Evolutionary conservation across 371 early-diverging fungal genomes (phyloP).

Genomic region (Lichtheimia ornata): DNA sequence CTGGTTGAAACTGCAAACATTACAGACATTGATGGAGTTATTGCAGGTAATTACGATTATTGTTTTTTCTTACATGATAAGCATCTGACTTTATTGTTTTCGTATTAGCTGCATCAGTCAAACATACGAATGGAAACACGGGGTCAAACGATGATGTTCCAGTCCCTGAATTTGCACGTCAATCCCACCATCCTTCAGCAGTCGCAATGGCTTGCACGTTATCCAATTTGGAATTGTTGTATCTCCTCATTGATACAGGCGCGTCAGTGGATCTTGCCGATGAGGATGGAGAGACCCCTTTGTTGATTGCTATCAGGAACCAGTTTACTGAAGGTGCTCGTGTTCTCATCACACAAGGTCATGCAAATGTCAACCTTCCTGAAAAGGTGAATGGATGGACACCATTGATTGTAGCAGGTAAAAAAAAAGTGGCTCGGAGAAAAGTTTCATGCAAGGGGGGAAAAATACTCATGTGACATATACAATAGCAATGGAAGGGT

Average conservation of each 20-base stretch:
- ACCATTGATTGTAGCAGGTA: conserved; percentile 64
- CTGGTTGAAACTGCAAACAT: conserved; percentile 59
- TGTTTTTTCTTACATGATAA: background rate
- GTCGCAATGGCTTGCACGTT: conserved; percentile 62
- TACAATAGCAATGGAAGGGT: conserved; percentile 57
- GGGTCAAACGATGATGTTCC: conserved; percentile 7
- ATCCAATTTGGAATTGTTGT: conserved; percentile 46
- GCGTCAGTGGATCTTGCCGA: conserved; percentile 58
- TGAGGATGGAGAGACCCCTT: conserved; percentile 66
- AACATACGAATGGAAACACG: background rate
- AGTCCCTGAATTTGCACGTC: conserved; percentile 38
- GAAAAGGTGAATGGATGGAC: conserved; percentile 62
- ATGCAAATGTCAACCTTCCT: conserved; percentile 36
- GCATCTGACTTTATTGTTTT: background rate
- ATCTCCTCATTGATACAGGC: conserved; percentile 53
- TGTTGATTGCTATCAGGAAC: conserved; percentile 58
- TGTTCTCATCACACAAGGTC: conserved; percentile 41
- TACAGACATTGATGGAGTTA: conserved; percentile 47
- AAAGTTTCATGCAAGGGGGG: background rate
- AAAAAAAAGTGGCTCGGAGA: background rate
- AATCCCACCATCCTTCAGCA: conserved; percentile 43
- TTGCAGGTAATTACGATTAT: conserved; percentile 20
- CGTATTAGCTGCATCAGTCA: conserved; percentile 3
- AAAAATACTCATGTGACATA: background rate
- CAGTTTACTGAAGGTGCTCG: conserved; percentile 55